Percentiles rank a stretch among this genome's conserved stretches.
Evolutionary conservation across 306 rosid species (phyloP).

Genomic region (Vicia villosa): DNA sequence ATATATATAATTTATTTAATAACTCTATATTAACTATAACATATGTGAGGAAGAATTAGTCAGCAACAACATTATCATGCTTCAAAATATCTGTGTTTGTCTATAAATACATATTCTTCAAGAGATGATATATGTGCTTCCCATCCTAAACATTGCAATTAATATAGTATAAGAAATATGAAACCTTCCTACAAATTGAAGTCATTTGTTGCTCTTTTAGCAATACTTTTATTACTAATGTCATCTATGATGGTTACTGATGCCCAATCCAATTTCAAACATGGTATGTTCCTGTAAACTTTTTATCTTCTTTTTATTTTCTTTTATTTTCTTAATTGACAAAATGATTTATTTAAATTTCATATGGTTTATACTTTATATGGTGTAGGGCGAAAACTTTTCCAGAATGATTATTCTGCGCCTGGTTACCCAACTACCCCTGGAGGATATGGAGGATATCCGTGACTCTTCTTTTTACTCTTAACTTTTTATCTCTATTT

Average conservation of each 20-base stretch:
- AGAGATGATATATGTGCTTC: background rate
- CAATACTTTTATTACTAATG: background rate
- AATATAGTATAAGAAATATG: background rate
- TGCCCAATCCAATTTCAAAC: slow-evolving; percentile 3
- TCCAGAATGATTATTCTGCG: no score
- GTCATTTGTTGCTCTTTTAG: background rate
- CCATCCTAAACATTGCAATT: background rate
- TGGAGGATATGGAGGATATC: no score
- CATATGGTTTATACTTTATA: no score
- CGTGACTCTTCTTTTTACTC: no score
- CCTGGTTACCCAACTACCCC: no score
- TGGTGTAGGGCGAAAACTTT: no score
- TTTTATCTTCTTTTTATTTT: no score
- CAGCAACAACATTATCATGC: background rate
- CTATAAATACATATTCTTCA: background rate
- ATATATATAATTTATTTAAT: no score
- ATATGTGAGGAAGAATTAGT: background rate
- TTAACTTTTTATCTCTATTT: no score
- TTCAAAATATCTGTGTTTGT: background rate
- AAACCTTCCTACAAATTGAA: background rate
- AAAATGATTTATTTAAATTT: no score
- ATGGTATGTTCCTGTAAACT: background rate
- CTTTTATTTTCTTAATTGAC: no score
- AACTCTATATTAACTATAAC: no score
- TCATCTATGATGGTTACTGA: background rate